Evolutionary conservation across 2,329 filamentous ascomycete genomes (phyloP).

Genomic region (Dothistroma septosporum): DNA sequence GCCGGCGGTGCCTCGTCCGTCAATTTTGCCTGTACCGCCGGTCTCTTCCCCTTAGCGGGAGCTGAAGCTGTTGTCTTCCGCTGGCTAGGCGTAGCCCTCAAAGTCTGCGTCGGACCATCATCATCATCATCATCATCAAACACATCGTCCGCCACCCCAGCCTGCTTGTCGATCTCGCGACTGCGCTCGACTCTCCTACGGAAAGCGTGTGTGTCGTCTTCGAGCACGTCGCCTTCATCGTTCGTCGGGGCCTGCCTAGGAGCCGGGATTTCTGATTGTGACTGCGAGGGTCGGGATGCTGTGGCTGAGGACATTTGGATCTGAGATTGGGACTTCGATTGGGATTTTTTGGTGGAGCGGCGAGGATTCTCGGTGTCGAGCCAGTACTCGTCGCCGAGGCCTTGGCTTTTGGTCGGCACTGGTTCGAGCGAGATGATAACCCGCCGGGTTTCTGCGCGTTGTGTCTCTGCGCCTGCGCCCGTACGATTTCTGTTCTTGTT

Average conservation of each 20-base stretch:
- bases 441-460: conserved; percentile 43
- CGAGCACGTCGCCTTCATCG: conserved; percentile 18
- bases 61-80: conserved; percentile 14
- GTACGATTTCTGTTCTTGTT: conserved; percentile 38
- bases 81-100: conserved; percentile 22
- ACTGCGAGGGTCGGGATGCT: conserved; percentile 5
- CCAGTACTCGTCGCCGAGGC: conserved; percentile 75
- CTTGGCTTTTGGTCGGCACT: conserved; percentile 66
- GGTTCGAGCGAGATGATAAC: conserved; percentile 70
- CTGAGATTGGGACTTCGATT: conserved; percentile 21
- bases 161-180: conserved; percentile 28
- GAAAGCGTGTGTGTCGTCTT: conserved; percentile 27
- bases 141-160: conserved; percentile 12
- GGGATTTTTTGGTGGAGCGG: conserved; percentile 19
- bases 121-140: conserved; percentile 19
- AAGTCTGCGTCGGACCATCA: conserved; percentile 16
- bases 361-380: conserved; percentile 44
- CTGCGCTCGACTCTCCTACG: conserved; percentile 29
- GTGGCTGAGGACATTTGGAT: conserved; percentile 10
- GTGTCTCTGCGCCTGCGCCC: conserved; percentile 20
- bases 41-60: conserved; percentile 24
- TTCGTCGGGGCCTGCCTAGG: conserved; percentile 5
- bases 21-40: conserved; percentile 20
- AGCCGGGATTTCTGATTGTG: not conserved
- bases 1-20: conserved; percentile 16